phyloP scores from a whole-genome alignment of 192 early-diverging fungal species.

The Backusella mclennaniae region DNA sequence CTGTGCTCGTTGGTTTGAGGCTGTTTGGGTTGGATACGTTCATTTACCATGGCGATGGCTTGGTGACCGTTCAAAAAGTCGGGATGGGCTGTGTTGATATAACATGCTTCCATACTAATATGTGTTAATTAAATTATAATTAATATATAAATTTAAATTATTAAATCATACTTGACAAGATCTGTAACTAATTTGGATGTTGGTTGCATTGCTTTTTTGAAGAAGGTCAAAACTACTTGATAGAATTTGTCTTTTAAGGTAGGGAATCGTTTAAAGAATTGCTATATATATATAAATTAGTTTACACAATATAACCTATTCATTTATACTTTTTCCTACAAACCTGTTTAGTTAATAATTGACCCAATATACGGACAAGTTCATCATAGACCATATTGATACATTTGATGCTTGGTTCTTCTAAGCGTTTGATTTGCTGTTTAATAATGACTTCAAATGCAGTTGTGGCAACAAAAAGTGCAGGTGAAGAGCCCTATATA shows the following conservation, averaged over 20 bases:
- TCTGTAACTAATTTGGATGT: constrained; percentile 95
- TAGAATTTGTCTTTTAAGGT: constrained; percentile 91
- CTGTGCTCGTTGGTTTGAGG: not conserved
- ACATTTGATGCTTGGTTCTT: constrained; percentile 97
- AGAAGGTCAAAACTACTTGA: constrained; percentile 91
- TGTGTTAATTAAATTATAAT: not conserved
- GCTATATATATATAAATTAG: not conserved
- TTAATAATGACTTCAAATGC: constrained; percentile 99
- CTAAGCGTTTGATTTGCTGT: constrained; percentile 97
- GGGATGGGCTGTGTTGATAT: constrained; percentile 99
- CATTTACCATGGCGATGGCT: constrained; percentile 90
- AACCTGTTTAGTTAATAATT: constrained; percentile 87
- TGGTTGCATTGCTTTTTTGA: constrained; percentile 86
- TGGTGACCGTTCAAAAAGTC: constrained; percentile 98
- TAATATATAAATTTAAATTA: not conserved
- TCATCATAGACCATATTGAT: constrained; percentile 97
- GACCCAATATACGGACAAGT: constrained; percentile 92
- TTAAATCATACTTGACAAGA: constrained; percentile 69
- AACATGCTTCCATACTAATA: constrained; percentile 85
- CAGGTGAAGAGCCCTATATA: constrained; percentile 87
- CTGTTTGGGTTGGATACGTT: constrained; percentile 40
- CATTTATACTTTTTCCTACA: not conserved
- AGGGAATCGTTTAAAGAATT: constrained; percentile 96
- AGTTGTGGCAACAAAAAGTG: constrained; percentile 96
- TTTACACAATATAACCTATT: too few relatives aligned